Conservation (phyloP, 23 red algal genomes). For the Gracilariopsis chorda region DNA sequence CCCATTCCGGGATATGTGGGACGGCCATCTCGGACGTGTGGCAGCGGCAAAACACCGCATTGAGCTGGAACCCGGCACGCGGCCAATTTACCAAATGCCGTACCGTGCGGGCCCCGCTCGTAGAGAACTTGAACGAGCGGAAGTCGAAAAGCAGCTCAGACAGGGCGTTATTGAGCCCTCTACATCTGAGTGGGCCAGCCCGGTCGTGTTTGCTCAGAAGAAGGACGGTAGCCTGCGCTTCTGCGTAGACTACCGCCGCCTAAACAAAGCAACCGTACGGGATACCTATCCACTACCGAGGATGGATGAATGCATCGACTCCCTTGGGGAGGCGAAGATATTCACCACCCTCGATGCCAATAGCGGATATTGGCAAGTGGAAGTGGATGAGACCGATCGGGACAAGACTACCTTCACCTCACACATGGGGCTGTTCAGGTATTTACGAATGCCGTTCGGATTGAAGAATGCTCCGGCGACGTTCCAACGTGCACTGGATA, state of each 20-base stretch:
- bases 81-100: not conserved
- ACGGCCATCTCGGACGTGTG: not conserved
- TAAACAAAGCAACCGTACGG: not conserved
- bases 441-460: not conserved
- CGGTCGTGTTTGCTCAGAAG: conserved; percentile 15
- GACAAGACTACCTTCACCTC: not conserved
- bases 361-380: conserved; percentile 5
- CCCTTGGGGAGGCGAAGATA: not conserved
- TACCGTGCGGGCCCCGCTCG: not conserved
- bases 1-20: not conserved
- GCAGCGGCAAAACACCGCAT: not conserved
- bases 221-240: not conserved
- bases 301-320: conserved; percentile 44
- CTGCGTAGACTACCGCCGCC: conserved; percentile 16
- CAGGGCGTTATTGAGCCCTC: not conserved
- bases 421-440: conserved; percentile 11
- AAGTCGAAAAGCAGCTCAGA: not conserved
- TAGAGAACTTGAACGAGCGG: not conserved
- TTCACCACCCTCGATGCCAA: conserved; percentile 25
- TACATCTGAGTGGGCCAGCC: not conserved
- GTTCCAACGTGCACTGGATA: conserved; percentile 24
- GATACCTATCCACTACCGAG: conserved; percentile 16
- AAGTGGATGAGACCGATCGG: not conserved
- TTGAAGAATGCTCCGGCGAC: conserved; percentile 3
- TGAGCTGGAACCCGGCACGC: not conserved